phyloP scores from a whole-genome alignment of 176 grass and related monocot species.

The Lolium multiflorum region DNA sequence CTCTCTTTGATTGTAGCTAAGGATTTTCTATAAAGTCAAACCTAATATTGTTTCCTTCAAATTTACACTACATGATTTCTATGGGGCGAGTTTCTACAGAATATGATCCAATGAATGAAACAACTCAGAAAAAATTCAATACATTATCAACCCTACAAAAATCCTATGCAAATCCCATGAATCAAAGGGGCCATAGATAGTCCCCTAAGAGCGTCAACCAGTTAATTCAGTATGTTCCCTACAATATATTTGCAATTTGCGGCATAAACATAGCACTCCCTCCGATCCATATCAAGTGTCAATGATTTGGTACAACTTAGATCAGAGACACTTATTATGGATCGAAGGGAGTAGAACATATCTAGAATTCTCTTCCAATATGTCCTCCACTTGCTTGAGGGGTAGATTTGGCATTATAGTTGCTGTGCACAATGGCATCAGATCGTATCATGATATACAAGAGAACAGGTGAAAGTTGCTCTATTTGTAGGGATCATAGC shows the following conservation, averaged over 20 bases:
- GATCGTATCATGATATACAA: constrained; percentile 44
- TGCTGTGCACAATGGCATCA: constrained; percentile 49
- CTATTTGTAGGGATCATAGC: constrained; percentile 51
- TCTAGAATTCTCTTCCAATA: constrained; percentile 42
- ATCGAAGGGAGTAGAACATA: not conserved
- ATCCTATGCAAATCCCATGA: no score
- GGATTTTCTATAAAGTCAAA: no score
- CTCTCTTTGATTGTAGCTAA: no score
- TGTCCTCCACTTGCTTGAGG: constrained; percentile 22
- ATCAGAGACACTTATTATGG: no score
- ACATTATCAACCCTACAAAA: no score
- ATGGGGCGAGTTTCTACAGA: no score
- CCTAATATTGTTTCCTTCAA: no score
- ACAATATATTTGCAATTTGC: constrained; percentile 29
- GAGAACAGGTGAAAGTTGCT: constrained; percentile 47
- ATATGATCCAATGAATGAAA: no score
- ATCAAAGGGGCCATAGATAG: not conserved
- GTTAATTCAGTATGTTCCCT: constrained; percentile 17
- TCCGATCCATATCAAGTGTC: no score
- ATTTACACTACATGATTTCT: no score
- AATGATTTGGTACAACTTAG: no score
- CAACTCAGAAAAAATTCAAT: no score
- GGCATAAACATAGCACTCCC: not conserved
- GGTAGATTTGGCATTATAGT: constrained; percentile 48
- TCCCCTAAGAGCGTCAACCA: not conserved